Percentiles rank a stretch among this genome's conserved stretches.
Evolutionary conservation across 345 rosid species (phyloP).

Genomic region (Conringia planisiliqua): DNA sequence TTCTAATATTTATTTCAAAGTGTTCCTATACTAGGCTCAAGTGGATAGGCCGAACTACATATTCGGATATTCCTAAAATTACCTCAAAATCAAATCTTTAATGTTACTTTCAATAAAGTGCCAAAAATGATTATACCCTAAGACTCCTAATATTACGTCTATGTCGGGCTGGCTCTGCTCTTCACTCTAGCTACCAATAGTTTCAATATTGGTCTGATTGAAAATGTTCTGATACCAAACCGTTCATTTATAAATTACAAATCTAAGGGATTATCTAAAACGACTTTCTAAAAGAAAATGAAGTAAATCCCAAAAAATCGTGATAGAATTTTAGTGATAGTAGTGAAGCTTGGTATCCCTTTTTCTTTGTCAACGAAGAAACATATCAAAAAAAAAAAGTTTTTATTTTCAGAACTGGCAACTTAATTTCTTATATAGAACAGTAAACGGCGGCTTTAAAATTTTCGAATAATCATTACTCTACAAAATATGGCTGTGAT

Average conservation of each 20-base stretch:
- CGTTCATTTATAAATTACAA: not conserved
- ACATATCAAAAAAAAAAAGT: not conserved
- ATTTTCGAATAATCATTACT: not conserved
- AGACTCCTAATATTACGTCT: too few relatives aligned
- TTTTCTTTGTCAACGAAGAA: not conserved
- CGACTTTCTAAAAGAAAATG: not conserved
- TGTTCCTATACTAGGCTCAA: too few relatives aligned
- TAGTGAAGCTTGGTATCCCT: not conserved
- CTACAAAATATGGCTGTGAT: not conserved
- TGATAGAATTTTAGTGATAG: not conserved
- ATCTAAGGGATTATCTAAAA: not conserved
- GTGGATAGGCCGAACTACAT: not conserved
- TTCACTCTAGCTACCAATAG: not conserved
- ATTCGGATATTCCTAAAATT: too few relatives aligned
- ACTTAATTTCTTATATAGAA: not conserved
- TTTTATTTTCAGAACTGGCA: not conserved
- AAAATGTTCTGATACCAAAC: not conserved
- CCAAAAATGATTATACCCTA: not conserved
- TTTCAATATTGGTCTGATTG: not conserved
- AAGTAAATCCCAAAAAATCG: not conserved
- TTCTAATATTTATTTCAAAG: too few relatives aligned
- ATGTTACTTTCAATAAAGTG: not conserved
- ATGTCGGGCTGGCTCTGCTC: too few relatives aligned
- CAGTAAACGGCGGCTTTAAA: not conserved
- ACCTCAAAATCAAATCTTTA: not conserved